Base-by-base conservation (phyloP, 1,139 yeast species). In the Zygosaccharomyces sapae region DNA sequence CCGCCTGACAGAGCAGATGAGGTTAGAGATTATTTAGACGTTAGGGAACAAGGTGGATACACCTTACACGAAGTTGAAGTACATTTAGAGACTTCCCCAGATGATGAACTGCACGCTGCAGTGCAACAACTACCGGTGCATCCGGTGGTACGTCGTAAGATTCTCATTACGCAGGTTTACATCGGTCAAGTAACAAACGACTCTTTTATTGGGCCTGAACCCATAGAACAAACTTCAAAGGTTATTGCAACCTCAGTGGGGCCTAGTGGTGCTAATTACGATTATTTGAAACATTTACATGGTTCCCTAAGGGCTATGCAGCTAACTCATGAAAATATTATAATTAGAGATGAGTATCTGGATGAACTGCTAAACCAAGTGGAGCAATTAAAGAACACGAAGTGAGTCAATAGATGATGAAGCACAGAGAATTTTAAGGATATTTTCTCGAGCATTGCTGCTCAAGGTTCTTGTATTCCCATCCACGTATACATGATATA, bases 21-120 rank as follows among this genome's bases (percentile, higher is more conserved):
- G 53, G 94, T 87, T 12, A 71, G 73, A 36, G 80, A 76, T 12
- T 84, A 88, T 56, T 71, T 90, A 39, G 95, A 89, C 59, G 73
- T 80, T 13, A 71, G 97, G 44, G 97, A 90, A 59, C 88, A 89
- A 63, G 89, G 88, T 59, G 97, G 97, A 0, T 90, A 90, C 65
- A 73, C 88, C 0, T 71, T 80, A 2, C 87, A 85, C 55, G 67
- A 71, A n/a, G 83, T 89, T 1, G 80, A 81, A 2, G 88, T 88
- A 61, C 75, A 76, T 51, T 70, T 83, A 9, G 67, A 71, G n/a
- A 61, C 65, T 2, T 62, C 58, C n/a, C 58, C 55, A 4, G 59
- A 55, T 1, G 36, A 51, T 3, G 67, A 60, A 20, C 45, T 64
- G 22, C 37, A 41, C 6, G 46, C 52, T 0, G 62, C 67, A 0